Evolutionary conservation across 2,329 filamentous ascomycete species (phyloP), one percentile per base, ranked within the genome.

Genomic region (Magnaporthiopsis rhizophila): DNA sequence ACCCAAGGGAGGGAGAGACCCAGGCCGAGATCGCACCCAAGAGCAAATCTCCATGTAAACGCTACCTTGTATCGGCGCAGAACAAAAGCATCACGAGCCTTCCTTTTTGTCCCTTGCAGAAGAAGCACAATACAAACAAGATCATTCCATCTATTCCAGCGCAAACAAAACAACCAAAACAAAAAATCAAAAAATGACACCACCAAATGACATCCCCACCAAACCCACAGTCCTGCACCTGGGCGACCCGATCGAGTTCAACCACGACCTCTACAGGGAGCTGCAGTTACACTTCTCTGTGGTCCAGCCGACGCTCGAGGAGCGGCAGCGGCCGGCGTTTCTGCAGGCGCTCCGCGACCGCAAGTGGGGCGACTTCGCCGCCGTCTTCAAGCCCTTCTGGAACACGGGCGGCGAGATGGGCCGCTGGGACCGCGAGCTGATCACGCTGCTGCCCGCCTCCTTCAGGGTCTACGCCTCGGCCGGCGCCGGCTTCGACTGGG

Each of bases 401-500:
- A 65, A 66, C 12, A 66, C 63, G 8, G 69, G 68, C 34, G 69
- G 69, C 13, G 69, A 70, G 65, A 70, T 70, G 69, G 68, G 69
- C 1, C 61, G 64, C 15, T 70, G 69, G 68, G 68, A 70, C 38
- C 62, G 64, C 1, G 68, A 70, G 60, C 65, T 70, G 36, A 65
- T 62, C 53, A 11, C 61, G 21, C 61, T 67, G 30, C 72, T 88
- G 5, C 86, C 86, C 0, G 36, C 70, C 0, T 80, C 76, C 11
- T 81, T 85, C 66, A 80, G 79, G 65, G 82, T 88, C 45, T 87
- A 85, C 72, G 82, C 85, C 38, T 83, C 80, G 59, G 85, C 85
- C 5, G 86, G 86, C 7, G 85, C 85, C 15, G 78, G 86, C 34
- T 87, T 84, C 71, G 83, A 88, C 71, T 87, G 84, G 84, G 84